These are phyloP conservation scores for Cyberlindnera mycetangii DNA, from an alignment of 805 yeast genomes.

Conservation along the genomic window DNA sequence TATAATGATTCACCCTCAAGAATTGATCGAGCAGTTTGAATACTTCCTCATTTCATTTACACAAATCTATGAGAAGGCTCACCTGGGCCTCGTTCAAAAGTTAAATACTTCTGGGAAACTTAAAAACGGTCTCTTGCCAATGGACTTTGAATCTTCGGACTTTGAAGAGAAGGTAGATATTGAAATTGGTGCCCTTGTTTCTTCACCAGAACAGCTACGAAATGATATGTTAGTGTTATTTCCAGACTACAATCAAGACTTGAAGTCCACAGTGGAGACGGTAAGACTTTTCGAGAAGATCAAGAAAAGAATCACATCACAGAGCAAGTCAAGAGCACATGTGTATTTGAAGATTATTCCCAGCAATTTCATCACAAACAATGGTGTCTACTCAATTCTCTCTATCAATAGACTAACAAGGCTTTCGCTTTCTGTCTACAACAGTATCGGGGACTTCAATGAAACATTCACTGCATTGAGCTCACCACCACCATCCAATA, in stretches of 20 bases:
- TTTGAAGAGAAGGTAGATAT: constrained; percentile 2
- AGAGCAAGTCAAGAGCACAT: neutral
- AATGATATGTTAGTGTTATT: constrained; percentile 20
- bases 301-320: constrained; percentile 30
- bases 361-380: constrained; percentile 36
- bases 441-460: constrained; percentile 44
- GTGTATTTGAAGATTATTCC: constrained; percentile 40
- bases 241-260: constrained; percentile 20
- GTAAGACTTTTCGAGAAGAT: constrained; percentile 47
- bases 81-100: constrained; percentile 41
- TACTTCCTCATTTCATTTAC: constrained; percentile 40
- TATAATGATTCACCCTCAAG: constrained; percentile 39
- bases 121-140: constrained; percentile 13
- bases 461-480: constrained; percentile 38
- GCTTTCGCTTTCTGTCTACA: constrained; percentile 54
- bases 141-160: constrained; percentile 3
- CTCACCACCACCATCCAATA: constrained; percentile 39
- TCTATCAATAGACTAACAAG: constrained; percentile 38
- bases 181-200: neutral
- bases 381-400: constrained; percentile 31
- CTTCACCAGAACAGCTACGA: neutral
- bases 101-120: constrained; percentile 27
- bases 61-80: constrained; percentile 44
- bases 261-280: constrained; percentile 46
- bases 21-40: constrained; percentile 29